Conservation (phyloP, 2,329 filamentous ascomycete genomes). For the Dichotomopilus funicola region DNA sequence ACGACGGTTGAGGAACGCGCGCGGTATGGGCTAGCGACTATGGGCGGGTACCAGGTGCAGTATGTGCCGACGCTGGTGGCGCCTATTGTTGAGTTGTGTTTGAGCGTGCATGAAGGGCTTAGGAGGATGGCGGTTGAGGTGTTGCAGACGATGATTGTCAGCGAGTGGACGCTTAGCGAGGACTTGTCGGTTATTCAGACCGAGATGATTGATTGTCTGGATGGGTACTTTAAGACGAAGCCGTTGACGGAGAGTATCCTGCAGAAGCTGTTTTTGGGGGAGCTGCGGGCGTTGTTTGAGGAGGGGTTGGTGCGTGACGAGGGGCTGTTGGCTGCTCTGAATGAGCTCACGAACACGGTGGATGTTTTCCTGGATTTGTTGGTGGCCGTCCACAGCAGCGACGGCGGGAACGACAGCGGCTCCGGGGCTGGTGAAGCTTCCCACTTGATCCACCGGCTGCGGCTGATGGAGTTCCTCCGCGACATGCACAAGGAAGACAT, state of each 20-base stretch:
- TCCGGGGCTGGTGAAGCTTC: conserved; percentile 58
- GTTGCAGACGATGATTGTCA: conserved; percentile 95
- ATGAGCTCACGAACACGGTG: conserved; percentile 73
- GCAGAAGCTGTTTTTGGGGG: conserved; percentile 86
- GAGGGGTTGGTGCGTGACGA: conserved; percentile 53
- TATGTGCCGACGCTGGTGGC: conserved; percentile 90
- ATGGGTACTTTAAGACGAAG: conserved; percentile 83
- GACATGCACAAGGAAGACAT: conserved; percentile 98
- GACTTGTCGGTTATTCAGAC: conserved; percentile 88
- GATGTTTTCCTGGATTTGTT: conserved; percentile 88
- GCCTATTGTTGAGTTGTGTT: conserved; percentile 85
- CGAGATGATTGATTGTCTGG: conserved; percentile 92
- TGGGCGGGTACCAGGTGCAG: conserved; percentile 97
- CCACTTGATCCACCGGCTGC: conserved; percentile 78
- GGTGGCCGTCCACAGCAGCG: conserved; percentile 78
- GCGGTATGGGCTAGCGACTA: conserved; percentile 70
- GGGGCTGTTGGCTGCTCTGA: conserved; percentile 67
- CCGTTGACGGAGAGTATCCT: conserved; percentile 80
- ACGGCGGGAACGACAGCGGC: conserved; percentile 35
- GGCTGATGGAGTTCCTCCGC: conserved; percentile 91
- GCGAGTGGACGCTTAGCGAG: conserved; percentile 93
- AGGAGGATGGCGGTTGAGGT: conserved; percentile 87
- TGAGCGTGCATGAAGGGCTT: conserved; percentile 90
- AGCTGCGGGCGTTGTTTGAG: conserved; percentile 76
- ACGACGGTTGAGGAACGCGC: conserved; percentile 70